Conservation (phyloP, 768 basidiomycete species). For the Lactarius sanguifluus region DNA sequence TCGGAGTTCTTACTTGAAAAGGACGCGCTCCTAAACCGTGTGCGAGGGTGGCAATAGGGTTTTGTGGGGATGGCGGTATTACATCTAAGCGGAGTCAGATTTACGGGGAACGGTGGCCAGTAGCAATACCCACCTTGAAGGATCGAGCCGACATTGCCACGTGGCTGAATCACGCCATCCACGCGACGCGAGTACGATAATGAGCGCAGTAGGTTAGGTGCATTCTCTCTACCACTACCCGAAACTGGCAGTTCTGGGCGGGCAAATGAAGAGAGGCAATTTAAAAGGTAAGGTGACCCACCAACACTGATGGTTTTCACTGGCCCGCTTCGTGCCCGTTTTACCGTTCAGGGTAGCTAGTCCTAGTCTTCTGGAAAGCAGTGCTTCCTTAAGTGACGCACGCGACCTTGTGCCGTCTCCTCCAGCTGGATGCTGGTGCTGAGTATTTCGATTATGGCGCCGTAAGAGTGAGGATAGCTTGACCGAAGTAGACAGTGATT, state of each 20-base stretch:
- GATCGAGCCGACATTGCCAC: conserved; percentile 9
- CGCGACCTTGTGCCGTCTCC: no score
- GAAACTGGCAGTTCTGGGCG: conserved; percentile 6
- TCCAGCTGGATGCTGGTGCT: not conserved
- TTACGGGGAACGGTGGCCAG: not conserved
- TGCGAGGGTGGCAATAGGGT: conserved; percentile 60
- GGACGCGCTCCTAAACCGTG: conserved; percentile 67
- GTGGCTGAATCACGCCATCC: conserved; percentile 31
- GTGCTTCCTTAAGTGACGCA: not conserved
- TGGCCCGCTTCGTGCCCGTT: not conserved
- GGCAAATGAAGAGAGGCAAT: conserved; percentile 1
- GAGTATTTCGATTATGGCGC: not conserved
- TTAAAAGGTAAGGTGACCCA: not conserved
- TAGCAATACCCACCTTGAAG: conserved; percentile 23
- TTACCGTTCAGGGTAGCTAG: not conserved
- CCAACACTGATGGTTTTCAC: not conserved
- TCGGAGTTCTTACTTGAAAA: conserved; percentile 62
- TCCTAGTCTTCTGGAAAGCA: not conserved
- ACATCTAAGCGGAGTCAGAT: conserved; percentile 41
- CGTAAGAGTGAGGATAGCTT: conserved; percentile 1
- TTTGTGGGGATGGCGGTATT: conserved; percentile 43
- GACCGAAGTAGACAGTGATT: not conserved
- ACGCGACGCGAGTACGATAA: conserved; percentile 26
- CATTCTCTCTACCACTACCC: not conserved
- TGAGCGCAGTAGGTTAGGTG: not conserved